phyloP scores from a whole-genome alignment of 2,329 filamentous ascomycete genomes.

The Cercospora brassicicola region DNA sequence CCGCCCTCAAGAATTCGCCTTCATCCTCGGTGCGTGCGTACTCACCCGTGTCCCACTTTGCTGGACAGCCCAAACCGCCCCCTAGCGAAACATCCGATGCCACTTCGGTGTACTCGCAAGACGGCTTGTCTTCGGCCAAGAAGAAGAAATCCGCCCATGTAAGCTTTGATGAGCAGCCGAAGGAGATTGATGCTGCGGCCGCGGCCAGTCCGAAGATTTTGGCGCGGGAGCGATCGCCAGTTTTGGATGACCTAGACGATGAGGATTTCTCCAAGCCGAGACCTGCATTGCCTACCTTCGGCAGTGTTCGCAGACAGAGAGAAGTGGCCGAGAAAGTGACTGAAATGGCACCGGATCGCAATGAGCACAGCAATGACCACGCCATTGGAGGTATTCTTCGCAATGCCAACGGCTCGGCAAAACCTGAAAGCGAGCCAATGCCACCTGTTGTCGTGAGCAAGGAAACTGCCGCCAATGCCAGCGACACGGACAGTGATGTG shows the following conservation, averaged over 20 bases:
- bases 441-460: constrained; percentile 70
- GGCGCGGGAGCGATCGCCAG: constrained; percentile 29
- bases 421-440: constrained; percentile 61
- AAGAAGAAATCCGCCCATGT: constrained; percentile 70
- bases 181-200: constrained; percentile 38
- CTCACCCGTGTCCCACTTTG: constrained; percentile 53
- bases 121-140: constrained; percentile 38
- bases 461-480: constrained; percentile 64
- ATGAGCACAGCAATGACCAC: constrained; percentile 62
- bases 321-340: constrained; percentile 55
- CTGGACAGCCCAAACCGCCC: constrained; percentile 45
- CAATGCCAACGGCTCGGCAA: constrained; percentile 48
- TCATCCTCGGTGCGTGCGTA: constrained; percentile 50
- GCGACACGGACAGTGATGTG: constrained; percentile 35
- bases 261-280: constrained; percentile 70
- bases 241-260: constrained; percentile 54
- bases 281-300: constrained; percentile 71
- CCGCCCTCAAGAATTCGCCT: constrained; percentile 67
- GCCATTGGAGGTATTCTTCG: constrained; percentile 57
- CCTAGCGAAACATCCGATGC: constrained; percentile 59
- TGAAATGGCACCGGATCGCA: constrained; percentile 43
- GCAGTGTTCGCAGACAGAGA: constrained; percentile 59
- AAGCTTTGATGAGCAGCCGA: constrained; percentile 68
- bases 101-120: constrained; percentile 46
- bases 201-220: constrained; percentile 48